These are phyloP conservation scores for Globisporangium ultimum DNA, from an alignment of 352 stramenopile genomes.

Conservation along the genomic window DNA sequence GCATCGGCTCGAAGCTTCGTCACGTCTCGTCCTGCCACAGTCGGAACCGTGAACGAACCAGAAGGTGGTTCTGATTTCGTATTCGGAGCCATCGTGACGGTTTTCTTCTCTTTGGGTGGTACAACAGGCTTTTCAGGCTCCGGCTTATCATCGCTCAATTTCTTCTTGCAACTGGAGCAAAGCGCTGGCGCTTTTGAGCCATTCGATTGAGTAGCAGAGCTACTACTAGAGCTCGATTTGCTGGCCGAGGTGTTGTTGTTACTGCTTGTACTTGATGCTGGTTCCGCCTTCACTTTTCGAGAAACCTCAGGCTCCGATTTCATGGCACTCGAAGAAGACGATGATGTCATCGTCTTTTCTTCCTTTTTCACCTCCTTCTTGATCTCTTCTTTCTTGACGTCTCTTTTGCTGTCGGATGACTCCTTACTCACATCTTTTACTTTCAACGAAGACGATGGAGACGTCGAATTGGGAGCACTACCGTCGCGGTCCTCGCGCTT, in stretches of 20 bases:
- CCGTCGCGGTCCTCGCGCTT: constrained; percentile 8
- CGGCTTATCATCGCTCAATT: constrained; percentile 35
- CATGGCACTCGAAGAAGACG: background rate
- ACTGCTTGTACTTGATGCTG: constrained; percentile 15
- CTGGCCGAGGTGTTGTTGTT: constrained; percentile 22
- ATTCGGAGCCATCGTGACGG: constrained; percentile 15
- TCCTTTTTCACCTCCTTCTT: constrained; percentile 7
- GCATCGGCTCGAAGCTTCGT: constrained; percentile 48
- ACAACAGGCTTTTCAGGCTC: constrained; percentile 15
- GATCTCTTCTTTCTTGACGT: constrained; percentile 13
- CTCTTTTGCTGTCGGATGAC: background rate
- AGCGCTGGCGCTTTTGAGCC: constrained; percentile 21
- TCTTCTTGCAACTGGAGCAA: constrained; percentile 64
- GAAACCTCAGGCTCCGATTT: constrained; percentile 5
- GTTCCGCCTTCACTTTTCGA: background rate
- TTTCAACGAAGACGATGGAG: background rate
- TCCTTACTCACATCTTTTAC: too few species aligned
- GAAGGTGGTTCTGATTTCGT: constrained; percentile 3
- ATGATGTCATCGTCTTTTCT: background rate
- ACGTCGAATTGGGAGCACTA: background rate
- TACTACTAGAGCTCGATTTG: constrained; percentile 3
- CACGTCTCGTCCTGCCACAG: constrained; percentile 37
- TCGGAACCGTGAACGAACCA: constrained; percentile 49
- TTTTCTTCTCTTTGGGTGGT: constrained; percentile 22
- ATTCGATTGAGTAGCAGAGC: background rate